These are phyloP conservation scores for Tetragonia tetragonoides DNA, from an alignment of 148 eudicot genomes.

Conservation along the genomic window DNA sequence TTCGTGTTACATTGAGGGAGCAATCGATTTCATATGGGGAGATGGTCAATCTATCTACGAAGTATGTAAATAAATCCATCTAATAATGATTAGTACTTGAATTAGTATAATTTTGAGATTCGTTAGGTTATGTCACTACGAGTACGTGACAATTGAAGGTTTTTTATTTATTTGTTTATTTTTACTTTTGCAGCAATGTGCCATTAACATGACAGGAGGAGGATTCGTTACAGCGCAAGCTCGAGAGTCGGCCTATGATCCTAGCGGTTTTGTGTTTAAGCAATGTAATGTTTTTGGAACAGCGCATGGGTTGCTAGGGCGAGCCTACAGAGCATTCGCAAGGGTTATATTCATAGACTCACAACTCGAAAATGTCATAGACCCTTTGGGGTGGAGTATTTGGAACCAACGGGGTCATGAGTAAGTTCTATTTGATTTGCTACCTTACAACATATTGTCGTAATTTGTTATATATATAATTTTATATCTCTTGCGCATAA, in stretches of 20 bases:
- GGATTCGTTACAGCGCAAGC: conserved; percentile 17
- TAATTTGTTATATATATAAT: no score
- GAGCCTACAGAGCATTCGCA: conserved; percentile 28
- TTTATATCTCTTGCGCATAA: no score
- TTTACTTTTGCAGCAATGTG: not conserved
- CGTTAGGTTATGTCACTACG: no score
- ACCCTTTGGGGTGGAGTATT: not conserved
- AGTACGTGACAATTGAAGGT: no score
- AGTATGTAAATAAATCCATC: conserved; percentile 25
- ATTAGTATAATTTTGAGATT: no score
- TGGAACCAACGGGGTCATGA: not conserved
- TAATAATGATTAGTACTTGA: no score
- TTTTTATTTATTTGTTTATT: no score
- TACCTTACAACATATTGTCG: no score
- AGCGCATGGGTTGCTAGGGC: conserved; percentile 21
- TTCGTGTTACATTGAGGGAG: conserved; percentile 60
- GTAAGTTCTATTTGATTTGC: not conserved
- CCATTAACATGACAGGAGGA: not conserved
- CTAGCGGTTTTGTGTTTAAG: conserved; percentile 25
- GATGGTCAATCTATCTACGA: conserved; percentile 47
- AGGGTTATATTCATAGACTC: conserved; percentile 11
- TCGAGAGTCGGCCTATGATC: not conserved
- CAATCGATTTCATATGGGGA: conserved; percentile 65
- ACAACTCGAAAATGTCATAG: not conserved
- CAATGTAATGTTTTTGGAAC: conserved; percentile 31